phyloP scores from a whole-genome alignment of 768 basidiomycete genomes.

The Lactarius vividus region DNA sequence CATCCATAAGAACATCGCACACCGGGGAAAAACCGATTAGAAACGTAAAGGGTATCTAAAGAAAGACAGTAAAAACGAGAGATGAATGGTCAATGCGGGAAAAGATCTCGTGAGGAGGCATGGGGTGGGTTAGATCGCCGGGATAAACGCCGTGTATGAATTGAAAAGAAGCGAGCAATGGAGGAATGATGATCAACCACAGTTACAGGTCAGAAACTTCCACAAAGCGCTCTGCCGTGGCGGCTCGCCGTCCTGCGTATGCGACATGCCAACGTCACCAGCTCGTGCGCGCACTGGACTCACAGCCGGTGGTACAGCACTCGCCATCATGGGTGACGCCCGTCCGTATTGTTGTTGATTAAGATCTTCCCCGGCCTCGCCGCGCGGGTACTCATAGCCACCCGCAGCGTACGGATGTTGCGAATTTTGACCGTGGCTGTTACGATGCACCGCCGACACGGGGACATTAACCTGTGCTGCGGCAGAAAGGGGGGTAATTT shows the following conservation, averaged over 20 bases:
- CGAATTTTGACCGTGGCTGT: constrained; percentile 40
- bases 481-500: constrained; percentile 67
- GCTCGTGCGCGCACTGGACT: constrained; percentile 69
- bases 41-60: constrained; percentile 23
- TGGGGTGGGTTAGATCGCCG: constrained; percentile 17
- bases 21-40: constrained; percentile 19
- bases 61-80: constrained; percentile 14
- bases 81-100: neutral
- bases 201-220: constrained; percentile 76
- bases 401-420: constrained; percentile 75
- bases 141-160: constrained; percentile 21
- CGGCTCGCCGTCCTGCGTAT: constrained; percentile 56
- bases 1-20: constrained; percentile 18
- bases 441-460: constrained; percentile 49
- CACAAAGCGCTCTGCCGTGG: constrained; percentile 52
- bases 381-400: constrained; percentile 54
- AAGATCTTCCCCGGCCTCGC: constrained; percentile 52
- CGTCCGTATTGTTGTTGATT: constrained; percentile 69
- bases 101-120: constrained; percentile 4
- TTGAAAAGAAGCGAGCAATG: neutral
- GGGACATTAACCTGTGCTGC: constrained; percentile 76
- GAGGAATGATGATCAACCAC: constrained; percentile 42
- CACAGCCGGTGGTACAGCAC: constrained; percentile 66
- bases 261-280: constrained; percentile 65
- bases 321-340: constrained; percentile 78